phyloP scores from a whole-genome alignment of 2,329 filamentous ascomycete species.

The Phoma sp. region DNA sequence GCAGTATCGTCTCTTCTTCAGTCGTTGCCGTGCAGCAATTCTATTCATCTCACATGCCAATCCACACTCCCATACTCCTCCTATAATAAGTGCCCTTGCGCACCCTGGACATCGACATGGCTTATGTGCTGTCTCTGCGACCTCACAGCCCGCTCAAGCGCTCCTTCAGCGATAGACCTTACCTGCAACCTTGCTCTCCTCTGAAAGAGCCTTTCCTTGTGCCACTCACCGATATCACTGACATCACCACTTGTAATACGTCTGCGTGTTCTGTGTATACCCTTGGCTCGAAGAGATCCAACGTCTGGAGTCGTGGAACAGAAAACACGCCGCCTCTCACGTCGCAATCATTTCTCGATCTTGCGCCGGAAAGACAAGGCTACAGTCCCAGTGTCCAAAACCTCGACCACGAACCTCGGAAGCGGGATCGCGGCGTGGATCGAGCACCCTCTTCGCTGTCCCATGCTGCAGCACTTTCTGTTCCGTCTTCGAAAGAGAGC shows the following conservation, averaged over 20 bases:
- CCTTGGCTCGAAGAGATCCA: constrained; percentile 29
- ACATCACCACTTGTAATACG: constrained; percentile 39
- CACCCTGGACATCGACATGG: constrained; percentile 38
- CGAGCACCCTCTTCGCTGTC: constrained; percentile 26
- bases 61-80: constrained; percentile 26
- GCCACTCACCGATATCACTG: constrained; percentile 35
- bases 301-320: constrained; percentile 32
- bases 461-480: constrained; percentile 15
- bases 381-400: constrained; percentile 5
- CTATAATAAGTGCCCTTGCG: constrained; percentile 28
- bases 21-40: constrained; percentile 37
- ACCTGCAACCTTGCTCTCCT: constrained; percentile 44
- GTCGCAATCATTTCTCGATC: constrained; percentile 43
- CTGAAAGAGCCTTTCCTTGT: constrained; percentile 31
- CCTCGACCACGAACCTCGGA: constrained; percentile 26
- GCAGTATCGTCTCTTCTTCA: constrained; percentile 36
- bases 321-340: constrained; percentile 45
- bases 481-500: constrained; percentile 19
- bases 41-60: constrained; percentile 49
- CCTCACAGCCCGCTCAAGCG: constrained; percentile 50
- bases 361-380: constrained; percentile 32
- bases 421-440: constrained; percentile 28
- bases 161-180: constrained; percentile 51
- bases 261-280: constrained; percentile 48
- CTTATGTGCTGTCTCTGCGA: constrained; percentile 49